Evolutionary conservation across 2,329 filamentous ascomycete genomes (phyloP), one percentile per base, ranked within the genome.

Genomic region (Triangularia verruculosa): DNA sequence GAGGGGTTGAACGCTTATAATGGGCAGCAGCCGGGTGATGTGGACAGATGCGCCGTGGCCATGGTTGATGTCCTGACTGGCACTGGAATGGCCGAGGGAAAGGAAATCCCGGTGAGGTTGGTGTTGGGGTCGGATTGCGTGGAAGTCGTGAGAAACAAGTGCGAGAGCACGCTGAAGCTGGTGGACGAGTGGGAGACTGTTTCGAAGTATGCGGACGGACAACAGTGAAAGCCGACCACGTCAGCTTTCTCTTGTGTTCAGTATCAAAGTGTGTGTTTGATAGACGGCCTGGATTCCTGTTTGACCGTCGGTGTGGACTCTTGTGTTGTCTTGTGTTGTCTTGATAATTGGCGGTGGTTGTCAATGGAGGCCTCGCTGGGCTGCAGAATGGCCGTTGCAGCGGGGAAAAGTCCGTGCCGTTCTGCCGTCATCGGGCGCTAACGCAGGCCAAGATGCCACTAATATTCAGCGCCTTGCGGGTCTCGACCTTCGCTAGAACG

Each of bases 91-190:
- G 82, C 77, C 0, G 61, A 70, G 64, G 84, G 82, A 0, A 81
- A 73, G 66, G 77, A 80, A 20, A 74, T 88, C 1, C 86, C 85
- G 0, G 68, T 81, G 13, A 75, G 86, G 27, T 68, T 89, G 57
- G 74, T 80, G n/a, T 72, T 89, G 47, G 87, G 86, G 0, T 77
- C 74, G 7, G 86, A 88, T 71, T 74, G 74, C 6, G 69, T 82
- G n/a, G 66, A 71, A 4, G 71, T 66, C 2, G 76, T 86, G 11
- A 76, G 75, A 59, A 69, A 66, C 1, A 82, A 83, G 74, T 79
- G 79, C 61, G 72, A 74, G 54, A 69, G 72, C 9, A 82, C 79
- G 0, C 57, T 82, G 57, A 70, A 71, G 64, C 65, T 81, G 15
- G 63, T 86, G 64, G 74, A 81, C 43, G 80, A 83, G 63, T 86